A percentile compares a stretch with the other conserved stretches of the same genome.
These are phyloP conservation scores for Yarrowia sp. DNA, from an alignment of 805 yeast genomes.

Conservation along the genomic window DNA sequence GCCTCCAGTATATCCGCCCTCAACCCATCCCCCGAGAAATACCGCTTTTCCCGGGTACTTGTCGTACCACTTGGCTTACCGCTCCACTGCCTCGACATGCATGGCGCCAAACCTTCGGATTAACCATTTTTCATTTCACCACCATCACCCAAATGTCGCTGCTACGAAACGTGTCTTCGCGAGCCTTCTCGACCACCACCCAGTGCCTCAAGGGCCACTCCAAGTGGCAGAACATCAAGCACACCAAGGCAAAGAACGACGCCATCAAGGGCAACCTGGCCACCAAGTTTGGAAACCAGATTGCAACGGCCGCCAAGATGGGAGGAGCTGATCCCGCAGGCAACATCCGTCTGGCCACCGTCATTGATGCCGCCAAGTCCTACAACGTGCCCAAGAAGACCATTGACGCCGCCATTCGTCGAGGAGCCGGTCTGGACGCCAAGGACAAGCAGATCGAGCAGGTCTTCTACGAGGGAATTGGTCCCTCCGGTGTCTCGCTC, in stretches of 20 bases:
- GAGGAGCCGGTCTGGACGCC: constrained; percentile 70
- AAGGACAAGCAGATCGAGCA: constrained; percentile 42
- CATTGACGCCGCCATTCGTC: constrained; percentile 80
- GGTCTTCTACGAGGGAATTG: constrained; percentile 82
- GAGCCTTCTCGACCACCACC: constrained; percentile 18
- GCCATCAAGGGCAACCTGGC: constrained; percentile 68
- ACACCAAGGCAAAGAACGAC: constrained; percentile 91
- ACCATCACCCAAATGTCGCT: not conserved
- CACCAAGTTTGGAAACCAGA: constrained; percentile 67
- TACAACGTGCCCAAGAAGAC: constrained; percentile 78
- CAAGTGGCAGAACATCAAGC: constrained; percentile 94
- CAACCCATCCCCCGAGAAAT: too few species aligned
- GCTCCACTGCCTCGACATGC: not conserved
- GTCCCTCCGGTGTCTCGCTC: constrained; percentile 87
- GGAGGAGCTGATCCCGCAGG: constrained; percentile 65
- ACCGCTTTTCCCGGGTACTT: not conserved
- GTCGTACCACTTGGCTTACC: not conserved
- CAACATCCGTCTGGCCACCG: constrained; percentile 62
- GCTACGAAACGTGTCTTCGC: not conserved
- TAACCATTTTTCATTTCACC: not conserved
- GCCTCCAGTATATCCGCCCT: too few species aligned
- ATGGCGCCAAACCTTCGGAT: not conserved
- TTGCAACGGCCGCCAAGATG: constrained; percentile 66
- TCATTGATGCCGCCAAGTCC: constrained; percentile 74
- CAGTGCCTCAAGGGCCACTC: constrained; percentile 70